Conservation (phyloP, 192 early-diverging fungal genomes). For the Thamnidium elegans region DNA sequence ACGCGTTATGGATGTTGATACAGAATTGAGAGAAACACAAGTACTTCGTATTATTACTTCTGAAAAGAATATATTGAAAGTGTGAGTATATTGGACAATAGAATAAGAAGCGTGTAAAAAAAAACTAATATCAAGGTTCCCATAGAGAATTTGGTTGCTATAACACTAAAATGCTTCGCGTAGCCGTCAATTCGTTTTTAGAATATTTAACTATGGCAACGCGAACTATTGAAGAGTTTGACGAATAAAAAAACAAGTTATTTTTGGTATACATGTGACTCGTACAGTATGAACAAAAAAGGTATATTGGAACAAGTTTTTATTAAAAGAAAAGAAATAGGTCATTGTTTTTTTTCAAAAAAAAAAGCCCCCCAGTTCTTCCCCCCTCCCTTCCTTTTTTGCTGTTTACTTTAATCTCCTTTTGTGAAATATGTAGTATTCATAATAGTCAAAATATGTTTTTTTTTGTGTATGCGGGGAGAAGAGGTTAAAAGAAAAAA, state of each 20-base stretch:
- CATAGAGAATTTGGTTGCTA: slow-evolving; percentile 38
- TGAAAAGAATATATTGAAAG: slow-evolving; percentile 29
- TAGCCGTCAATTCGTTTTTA: slow-evolving; percentile 49
- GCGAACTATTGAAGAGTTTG: slow-evolving; percentile 45
- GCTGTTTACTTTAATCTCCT: too few species aligned
- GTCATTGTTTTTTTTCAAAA: too few species aligned
- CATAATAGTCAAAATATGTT: too few species aligned
- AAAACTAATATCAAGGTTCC: background rate
- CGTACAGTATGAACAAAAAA: too few species aligned
- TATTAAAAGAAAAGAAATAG: too few species aligned
- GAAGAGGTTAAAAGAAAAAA: too few species aligned
- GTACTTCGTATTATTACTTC: slow-evolving; percentile 31
- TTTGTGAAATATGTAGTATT: too few species aligned
- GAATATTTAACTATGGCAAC: slow-evolving; percentile 50
- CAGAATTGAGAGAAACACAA: slow-evolving; percentile 44
- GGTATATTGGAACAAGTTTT: too few species aligned
- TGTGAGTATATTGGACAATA: slow-evolving; percentile 31
- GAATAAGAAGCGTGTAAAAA: background rate
- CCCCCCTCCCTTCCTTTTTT: too few species aligned
- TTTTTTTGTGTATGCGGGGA: too few species aligned
- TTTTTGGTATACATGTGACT: too few species aligned
- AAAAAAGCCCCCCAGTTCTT: too few species aligned
- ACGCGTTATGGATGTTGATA: slow-evolving; percentile 41
- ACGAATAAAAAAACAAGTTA: background rate
- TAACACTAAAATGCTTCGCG: slow-evolving; percentile 41